phyloP scores from a whole-genome alignment of 2,329 filamentous ascomycete species.

The Immersiporthe knoxdaviesiana region DNA sequence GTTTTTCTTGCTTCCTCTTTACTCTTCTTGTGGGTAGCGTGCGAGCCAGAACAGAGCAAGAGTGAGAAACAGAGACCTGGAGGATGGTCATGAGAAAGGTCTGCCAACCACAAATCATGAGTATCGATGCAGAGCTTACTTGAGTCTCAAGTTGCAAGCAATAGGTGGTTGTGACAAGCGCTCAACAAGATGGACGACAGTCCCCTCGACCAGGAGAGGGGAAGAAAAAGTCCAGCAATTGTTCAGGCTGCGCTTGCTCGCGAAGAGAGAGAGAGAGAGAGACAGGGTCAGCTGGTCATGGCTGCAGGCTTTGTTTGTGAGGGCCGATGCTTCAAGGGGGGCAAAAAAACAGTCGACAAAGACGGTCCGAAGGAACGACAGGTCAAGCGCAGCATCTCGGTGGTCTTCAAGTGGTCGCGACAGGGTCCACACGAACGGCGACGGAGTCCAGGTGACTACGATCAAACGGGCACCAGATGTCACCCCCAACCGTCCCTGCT shows the following conservation, averaged over 20 bases:
- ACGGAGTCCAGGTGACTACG: constrained; percentile 27
- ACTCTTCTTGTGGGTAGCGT: not conserved
- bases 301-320: constrained; percentile 10
- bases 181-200: constrained; percentile 12
- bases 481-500: constrained; percentile 14
- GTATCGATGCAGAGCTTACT: constrained; percentile 28
- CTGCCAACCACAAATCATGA: constrained; percentile 23
- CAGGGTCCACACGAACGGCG: constrained; percentile 9
- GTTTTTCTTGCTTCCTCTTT: not conserved
- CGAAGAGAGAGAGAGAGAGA: constrained; percentile 15
- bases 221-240: not conserved
- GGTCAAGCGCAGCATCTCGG: constrained; percentile 22
- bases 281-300: constrained; percentile 21
- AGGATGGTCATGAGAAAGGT: not conserved
- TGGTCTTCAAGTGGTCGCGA: constrained; percentile 16
- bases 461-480: constrained; percentile 24
- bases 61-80: not conserved
- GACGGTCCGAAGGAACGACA: constrained; percentile 13
- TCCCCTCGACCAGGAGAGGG: constrained; percentile 6
- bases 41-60: not conserved
- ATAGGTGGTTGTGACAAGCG: constrained; percentile 14
- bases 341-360: constrained; percentile 6
- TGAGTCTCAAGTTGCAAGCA: constrained; percentile 28
- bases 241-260: constrained; percentile 7
- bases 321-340: not conserved